Conservation (phyloP, 768 basidiomycete genomes). For the Calocera viscosa region DNA sequence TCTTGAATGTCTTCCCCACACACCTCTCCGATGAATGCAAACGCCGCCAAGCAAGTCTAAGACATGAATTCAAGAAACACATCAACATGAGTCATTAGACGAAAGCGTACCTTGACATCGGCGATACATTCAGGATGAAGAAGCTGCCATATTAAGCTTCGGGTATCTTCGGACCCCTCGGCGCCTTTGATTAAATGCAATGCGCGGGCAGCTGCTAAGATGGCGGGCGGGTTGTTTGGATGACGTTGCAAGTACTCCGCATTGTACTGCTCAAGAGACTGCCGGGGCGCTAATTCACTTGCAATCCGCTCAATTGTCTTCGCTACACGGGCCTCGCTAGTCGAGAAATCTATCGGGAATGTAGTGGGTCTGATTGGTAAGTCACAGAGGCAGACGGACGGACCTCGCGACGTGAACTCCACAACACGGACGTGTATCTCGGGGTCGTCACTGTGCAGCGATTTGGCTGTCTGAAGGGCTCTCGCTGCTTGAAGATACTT, state of each 20-base stretch:
- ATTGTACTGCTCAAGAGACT: conserved; percentile 56
- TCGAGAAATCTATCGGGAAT: not conserved
- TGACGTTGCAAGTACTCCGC: conserved; percentile 62
- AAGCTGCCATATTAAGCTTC: conserved; percentile 41
- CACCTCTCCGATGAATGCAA: conserved; percentile 36
- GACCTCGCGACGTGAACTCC: conserved; percentile 48
- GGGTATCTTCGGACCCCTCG: conserved; percentile 40
- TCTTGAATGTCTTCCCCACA: conserved; percentile 43
- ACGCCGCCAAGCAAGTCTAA: conserved; percentile 42
- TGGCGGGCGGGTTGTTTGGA: conserved; percentile 36
- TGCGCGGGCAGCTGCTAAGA: conserved; percentile 55
- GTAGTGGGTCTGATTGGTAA: conserved; percentile 5
- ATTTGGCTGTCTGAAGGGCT: conserved; percentile 47
- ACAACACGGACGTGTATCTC: conserved; percentile 60
- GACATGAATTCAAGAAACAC: not conserved
- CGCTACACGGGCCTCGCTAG: conserved; percentile 26
- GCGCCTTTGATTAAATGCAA: conserved; percentile 29
- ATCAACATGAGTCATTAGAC: not conserved
- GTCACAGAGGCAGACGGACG: no score
- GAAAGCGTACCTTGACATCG: conserved; percentile 36
- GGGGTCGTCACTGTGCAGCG: conserved; percentile 44
- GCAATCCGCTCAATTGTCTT: conserved; percentile 39
- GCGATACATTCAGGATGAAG: conserved; percentile 35
- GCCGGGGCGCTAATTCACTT: conserved; percentile 43
- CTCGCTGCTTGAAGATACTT: conserved; percentile 67